Percentiles rank a stretch among this genome's conserved stretches.
These are phyloP conservation scores for Ophiosphaerella korrae DNA, from an alignment of 2,329 filamentous ascomycete genomes.

Conservation along the genomic window DNA sequence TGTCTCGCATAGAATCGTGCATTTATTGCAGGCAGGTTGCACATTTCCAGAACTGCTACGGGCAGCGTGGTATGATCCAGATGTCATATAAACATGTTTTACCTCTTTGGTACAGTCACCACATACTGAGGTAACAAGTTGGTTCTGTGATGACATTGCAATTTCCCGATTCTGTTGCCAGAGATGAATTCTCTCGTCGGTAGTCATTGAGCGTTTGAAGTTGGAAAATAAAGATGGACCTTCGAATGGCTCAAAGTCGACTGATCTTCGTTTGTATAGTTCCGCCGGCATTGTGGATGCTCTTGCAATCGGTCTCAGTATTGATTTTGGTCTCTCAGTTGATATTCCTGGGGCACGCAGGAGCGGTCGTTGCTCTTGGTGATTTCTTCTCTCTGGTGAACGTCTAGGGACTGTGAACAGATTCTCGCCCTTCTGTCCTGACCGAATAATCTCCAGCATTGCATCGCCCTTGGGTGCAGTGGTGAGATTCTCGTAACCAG, in stretches of 20 bases:
- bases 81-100: constrained; percentile 23
- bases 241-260: constrained; percentile 25
- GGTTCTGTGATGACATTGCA: background rate
- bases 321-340: constrained; percentile 11
- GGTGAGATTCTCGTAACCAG: constrained; percentile 74
- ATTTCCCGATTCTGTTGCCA: constrained; percentile 17
- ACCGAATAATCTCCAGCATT: constrained; percentile 62
- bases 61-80: background rate
- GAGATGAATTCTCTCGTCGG: constrained; percentile 24
- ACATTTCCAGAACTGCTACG: background rate
- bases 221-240: constrained; percentile 27
- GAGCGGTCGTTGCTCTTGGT: constrained; percentile 13
- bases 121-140: constrained; percentile 17
- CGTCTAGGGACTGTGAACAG: background rate
- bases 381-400: background rate
- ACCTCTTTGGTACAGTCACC: constrained; percentile 13
- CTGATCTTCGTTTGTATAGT: constrained; percentile 1
- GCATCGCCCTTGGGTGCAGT: constrained; percentile 71
- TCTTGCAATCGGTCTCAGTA: constrained; percentile 22
- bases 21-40: constrained; percentile 24
- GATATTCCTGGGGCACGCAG: constrained; percentile 36
- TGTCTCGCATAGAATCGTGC: constrained; percentile 29
- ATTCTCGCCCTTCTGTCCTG: constrained; percentile 11
- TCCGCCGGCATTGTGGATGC: constrained; percentile 28
- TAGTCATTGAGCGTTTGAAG: constrained; percentile 32